Base-by-base conservation (phyloP, 2,329 filamentous ascomycete species). In the Scolecobasidium constrictum region DNA sequence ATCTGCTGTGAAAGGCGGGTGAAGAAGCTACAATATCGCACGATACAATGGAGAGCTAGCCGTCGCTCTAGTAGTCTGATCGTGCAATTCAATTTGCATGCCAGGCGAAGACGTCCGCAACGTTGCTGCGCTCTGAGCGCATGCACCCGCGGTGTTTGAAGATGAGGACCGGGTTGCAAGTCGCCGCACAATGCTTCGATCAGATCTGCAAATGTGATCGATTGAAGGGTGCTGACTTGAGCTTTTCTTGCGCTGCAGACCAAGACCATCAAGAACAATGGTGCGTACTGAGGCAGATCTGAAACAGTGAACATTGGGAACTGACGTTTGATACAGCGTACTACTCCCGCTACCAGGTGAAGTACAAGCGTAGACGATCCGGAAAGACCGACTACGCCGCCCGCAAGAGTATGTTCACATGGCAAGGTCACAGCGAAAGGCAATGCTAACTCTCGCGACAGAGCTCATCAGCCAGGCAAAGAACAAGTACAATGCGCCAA, bases 331-430 rank as follows among this genome's bases (percentile, higher is more conserved):
- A 26, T 34, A 13, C n/a, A n/a, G 42, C 57, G 62, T 35, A 35
- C 38, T 47, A 44, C 66, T 94, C 88, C 69, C 87, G 92, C 72
- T 98, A 84, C 81, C 92, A 98, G 78, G 95, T 92, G 67, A 98
- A 98, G 83, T 98, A 95, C 85, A 92, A 87, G 78, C 88, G 92
- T 68, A 83, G 92, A 72, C 81, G 86, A 57, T 66, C 83, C 63
- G 92, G 92, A 67, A 98, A 98, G 85, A 98, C 92, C 75, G 92
- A 98, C 70, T 98, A 98, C 86, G 96, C 95, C 71, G 92, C 92
- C 67, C 90, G 92, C 70, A 96, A 96, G 86, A 84, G 92, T 43
- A 42, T 9, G 40, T 42, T 42, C n/a, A 7, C 28, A 7, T 7
- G n/a, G n/a, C n/a, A n/a, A n/a, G n/a, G n/a, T n/a, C n/a, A n/a